Conservation (phyloP, 2,329 filamentous ascomycete species). For the Sphaerulina musiva region DNA sequence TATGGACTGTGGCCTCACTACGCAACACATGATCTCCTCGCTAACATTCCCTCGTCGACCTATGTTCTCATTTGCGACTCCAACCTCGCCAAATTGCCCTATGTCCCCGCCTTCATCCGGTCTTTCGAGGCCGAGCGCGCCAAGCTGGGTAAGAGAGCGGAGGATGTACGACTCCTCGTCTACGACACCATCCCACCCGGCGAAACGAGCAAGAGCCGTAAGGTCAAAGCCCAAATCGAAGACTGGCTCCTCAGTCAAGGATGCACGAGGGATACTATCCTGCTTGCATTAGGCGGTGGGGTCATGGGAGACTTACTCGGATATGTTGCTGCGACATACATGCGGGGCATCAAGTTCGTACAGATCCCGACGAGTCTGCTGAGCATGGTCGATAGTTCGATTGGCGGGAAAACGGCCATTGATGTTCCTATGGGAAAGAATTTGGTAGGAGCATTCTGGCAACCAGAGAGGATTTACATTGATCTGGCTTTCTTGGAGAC, state of each 20-base stretch:
- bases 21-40: conserved; percentile 72
- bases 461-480: conserved; percentile 88
- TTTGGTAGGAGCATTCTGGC: conserved; percentile 92
- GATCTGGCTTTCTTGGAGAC: conserved; percentile 89
- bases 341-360: conserved; percentile 92
- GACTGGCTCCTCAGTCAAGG: conserved; percentile 91
- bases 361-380: conserved; percentile 93
- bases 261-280: conserved; percentile 91
- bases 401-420: conserved; percentile 97
- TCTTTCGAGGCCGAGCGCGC: conserved; percentile 49
- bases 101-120: conserved; percentile 69
- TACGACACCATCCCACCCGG: conserved; percentile 86
- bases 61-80: conserved; percentile 97
- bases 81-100: conserved; percentile 67
- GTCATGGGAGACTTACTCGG: conserved; percentile 98
- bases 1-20: conserved; percentile 82
- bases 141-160: conserved; percentile 37
- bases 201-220: conserved; percentile 85
- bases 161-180: conserved; percentile 64
- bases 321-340: conserved; percentile 95
- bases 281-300: conserved; percentile 89
- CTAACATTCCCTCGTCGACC: conserved; percentile 73
- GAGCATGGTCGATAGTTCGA: conserved; percentile 97
- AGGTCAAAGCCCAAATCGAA: conserved; percentile 91
- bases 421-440: conserved; percentile 96